phyloP scores from a whole-genome alignment of 192 early-diverging fungal genomes.

The Coemansia sp. region DNA sequence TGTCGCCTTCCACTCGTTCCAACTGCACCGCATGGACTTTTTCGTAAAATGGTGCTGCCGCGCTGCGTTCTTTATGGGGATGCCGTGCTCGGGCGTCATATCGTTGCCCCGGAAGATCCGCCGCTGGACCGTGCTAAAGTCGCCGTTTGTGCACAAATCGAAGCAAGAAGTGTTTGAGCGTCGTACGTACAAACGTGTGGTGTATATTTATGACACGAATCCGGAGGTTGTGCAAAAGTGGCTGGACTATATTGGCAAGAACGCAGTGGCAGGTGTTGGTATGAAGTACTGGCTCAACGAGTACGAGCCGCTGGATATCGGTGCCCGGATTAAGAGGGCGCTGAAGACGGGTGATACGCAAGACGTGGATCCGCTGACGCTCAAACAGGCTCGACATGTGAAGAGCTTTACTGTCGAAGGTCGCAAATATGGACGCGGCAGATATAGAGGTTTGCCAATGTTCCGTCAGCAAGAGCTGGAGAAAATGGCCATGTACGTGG shows the following conservation, averaged over 20 bases:
- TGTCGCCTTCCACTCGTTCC: slow-evolving; percentile 74
- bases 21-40: slow-evolving; percentile 85
- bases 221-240: slow-evolving; percentile 71
- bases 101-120: slow-evolving; percentile 71
- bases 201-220: slow-evolving; percentile 79
- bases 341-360: slow-evolving; percentile 25
- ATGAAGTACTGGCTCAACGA: slow-evolving; percentile 76
- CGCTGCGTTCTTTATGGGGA: slow-evolving; percentile 70
- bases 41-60: slow-evolving; percentile 81
- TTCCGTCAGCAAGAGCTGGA: slow-evolving; percentile 30
- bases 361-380: slow-evolving; percentile 17
- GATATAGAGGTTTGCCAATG: slow-evolving; percentile 44
- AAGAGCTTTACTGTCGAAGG: slow-evolving; percentile 24
- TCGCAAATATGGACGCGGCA: slow-evolving; percentile 40
- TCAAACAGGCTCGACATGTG: slow-evolving; percentile 20
- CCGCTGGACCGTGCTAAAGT: slow-evolving; percentile 85
- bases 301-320: slow-evolving; percentile 59
- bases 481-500: slow-evolving; percentile 32
- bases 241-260: slow-evolving; percentile 76
- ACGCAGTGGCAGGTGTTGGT: slow-evolving; percentile 84
- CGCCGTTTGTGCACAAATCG: slow-evolving; percentile 96
- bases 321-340: slow-evolving; percentile 32
- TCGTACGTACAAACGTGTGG: slow-evolving; percentile 76
- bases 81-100: slow-evolving; percentile 71
- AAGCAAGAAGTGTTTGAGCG: slow-evolving; percentile 96